phyloP scores from a whole-genome alignment of 2,329 filamentous ascomycete species.

The Neodidymelliopsis sp. region DNA sequence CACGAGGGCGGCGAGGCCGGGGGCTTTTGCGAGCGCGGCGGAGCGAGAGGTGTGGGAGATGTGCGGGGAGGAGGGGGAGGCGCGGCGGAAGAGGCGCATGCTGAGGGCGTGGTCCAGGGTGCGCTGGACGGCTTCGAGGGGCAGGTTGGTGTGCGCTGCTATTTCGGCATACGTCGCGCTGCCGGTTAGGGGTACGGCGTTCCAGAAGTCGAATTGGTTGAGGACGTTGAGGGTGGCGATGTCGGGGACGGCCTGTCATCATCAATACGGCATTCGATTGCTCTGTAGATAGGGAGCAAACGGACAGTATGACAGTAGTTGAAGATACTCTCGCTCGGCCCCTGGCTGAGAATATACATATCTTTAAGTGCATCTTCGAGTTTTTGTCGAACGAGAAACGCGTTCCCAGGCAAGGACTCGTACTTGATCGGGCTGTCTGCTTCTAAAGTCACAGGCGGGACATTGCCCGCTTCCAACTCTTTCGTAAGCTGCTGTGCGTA shows the following conservation, averaged over 20 bases:
- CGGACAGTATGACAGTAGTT: constrained; percentile 42
- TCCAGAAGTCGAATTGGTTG: constrained; percentile 63
- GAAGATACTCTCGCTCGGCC: constrained; percentile 60
- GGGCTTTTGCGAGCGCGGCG: constrained; percentile 35
- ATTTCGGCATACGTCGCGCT: constrained; percentile 50
- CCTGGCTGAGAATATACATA: constrained; percentile 57
- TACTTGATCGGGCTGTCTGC: constrained; percentile 55
- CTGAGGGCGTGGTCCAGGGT: constrained; percentile 47
- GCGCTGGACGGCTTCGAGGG: constrained; percentile 39
- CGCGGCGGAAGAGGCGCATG: constrained; percentile 45
- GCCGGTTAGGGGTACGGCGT: constrained; percentile 58
- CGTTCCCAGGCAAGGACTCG: constrained; percentile 52
- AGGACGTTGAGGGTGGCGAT: constrained; percentile 56
- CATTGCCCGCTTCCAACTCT: constrained; percentile 53
- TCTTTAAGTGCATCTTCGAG: constrained; percentile 58
- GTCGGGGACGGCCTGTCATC: constrained; percentile 53
- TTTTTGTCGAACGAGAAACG: constrained; percentile 55
- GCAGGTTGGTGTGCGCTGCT: constrained; percentile 33
- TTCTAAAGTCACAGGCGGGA: constrained; percentile 54
- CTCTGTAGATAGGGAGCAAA: not conserved
- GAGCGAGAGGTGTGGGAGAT: constrained; percentile 41
- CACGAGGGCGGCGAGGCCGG: constrained; percentile 37
- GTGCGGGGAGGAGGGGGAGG: constrained; percentile 17
- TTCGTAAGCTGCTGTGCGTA: constrained; percentile 54
- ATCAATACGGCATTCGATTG: not conserved